These are phyloP conservation scores for Botrytis squamosa DNA, from an alignment of 2,329 filamentous ascomycete species.

Conservation along the genomic window DNA sequence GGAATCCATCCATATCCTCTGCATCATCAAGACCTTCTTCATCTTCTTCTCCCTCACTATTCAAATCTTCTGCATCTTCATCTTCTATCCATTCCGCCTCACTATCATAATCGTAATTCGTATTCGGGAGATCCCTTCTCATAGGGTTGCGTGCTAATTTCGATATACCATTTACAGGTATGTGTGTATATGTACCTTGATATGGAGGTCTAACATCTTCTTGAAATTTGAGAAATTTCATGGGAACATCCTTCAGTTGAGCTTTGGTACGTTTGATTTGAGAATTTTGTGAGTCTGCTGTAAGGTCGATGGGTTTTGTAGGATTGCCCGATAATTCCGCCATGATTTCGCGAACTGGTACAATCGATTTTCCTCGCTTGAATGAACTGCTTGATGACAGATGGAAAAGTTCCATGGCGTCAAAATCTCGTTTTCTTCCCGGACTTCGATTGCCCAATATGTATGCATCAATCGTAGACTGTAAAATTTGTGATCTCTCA, in stretches of 20 bases:
- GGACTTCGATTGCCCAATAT: slow-evolving; percentile 49
- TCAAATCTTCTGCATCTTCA: slow-evolving; percentile 57
- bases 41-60: slow-evolving; percentile 65
- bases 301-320: slow-evolving; percentile 37
- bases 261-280: slow-evolving; percentile 33
- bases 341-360: slow-evolving; percentile 38
- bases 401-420: slow-evolving; percentile 49
- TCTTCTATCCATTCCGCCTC: slow-evolving; percentile 80
- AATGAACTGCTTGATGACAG: slow-evolving; percentile 40
- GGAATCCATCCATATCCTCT: slow-evolving; percentile 65
- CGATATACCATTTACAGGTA: slow-evolving; percentile 46
- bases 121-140: slow-evolving; percentile 53
- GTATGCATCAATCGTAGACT: slow-evolving; percentile 52
- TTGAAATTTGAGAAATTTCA: slow-evolving; percentile 47
- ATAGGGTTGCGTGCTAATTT: slow-evolving; percentile 55
- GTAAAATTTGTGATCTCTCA: slow-evolving; percentile 53
- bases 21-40: slow-evolving; percentile 66
- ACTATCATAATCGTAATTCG: slow-evolving; percentile 82
- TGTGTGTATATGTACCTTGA: slow-evolving; percentile 63
- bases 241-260: slow-evolving; percentile 31
- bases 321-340: slow-evolving; percentile 32
- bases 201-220: slow-evolving; percentile 70
- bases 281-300: slow-evolving; percentile 37
- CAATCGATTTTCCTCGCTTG: slow-evolving; percentile 45
- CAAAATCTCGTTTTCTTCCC: slow-evolving; percentile 45